Evolutionary conservation across 106 monocot species (phyloP).

Genomic region (Dendrobium nobile): DNA sequence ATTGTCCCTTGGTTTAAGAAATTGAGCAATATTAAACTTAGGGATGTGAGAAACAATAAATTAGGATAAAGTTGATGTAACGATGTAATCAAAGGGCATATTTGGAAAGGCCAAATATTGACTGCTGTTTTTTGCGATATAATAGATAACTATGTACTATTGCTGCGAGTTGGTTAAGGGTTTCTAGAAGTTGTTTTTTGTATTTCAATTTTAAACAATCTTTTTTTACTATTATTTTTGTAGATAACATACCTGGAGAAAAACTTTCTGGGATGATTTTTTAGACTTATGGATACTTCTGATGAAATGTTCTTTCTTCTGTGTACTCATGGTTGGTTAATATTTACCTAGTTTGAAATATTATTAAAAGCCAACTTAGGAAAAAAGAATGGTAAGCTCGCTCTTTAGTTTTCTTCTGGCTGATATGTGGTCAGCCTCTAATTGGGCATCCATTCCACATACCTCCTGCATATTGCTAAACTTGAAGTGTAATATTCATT

Average conservation of each 20-base stretch:
- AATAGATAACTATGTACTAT: too few species aligned
- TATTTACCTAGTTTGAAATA: background rate
- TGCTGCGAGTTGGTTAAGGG: too few species aligned
- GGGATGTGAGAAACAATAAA: too few species aligned
- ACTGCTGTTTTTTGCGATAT: too few species aligned
- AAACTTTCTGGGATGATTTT: background rate
- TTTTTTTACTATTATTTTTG: background rate
- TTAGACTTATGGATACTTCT: background rate
- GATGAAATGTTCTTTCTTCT: background rate
- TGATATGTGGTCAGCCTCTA: background rate
- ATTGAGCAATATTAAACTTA: too few species aligned
- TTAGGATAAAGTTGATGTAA: too few species aligned
- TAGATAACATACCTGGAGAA: background rate
- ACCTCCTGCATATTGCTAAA: background rate
- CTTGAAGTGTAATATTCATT: background rate
- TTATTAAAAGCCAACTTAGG: background rate
- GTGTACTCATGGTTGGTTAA: background rate
- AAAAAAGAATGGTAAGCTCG: background rate
- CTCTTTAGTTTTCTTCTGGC: background rate
- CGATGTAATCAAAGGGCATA: too few species aligned
- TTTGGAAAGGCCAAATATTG: too few species aligned
- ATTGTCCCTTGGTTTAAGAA: too few species aligned
- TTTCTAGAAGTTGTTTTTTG: background rate
- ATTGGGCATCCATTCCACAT: background rate
- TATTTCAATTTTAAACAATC: background rate